phyloP scores from a whole-genome alignment of 2,329 filamentous ascomycete species.

The Lasiodiplodia theobromae region DNA sequence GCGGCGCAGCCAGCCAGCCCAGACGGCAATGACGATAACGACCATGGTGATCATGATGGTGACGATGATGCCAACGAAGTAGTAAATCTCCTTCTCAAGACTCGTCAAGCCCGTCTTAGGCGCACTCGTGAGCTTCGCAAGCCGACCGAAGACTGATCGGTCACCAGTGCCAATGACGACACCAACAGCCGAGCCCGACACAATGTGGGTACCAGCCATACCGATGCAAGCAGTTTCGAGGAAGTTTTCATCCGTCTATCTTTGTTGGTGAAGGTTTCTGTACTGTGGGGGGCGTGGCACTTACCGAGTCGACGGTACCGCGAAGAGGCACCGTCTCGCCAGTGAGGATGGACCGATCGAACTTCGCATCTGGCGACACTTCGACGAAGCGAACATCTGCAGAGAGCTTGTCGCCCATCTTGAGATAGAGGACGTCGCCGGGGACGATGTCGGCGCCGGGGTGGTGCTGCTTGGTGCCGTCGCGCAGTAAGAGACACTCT shows the following conservation, averaged over 20 bases:
- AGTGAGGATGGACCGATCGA: slow-evolving; percentile 77
- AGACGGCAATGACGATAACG: slow-evolving; percentile 69
- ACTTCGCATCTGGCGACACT: slow-evolving; percentile 71
- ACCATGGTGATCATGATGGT: slow-evolving; percentile 72
- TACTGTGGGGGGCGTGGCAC: neutral
- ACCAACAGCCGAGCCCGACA: slow-evolving; percentile 70
- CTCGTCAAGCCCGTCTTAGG: slow-evolving; percentile 73
- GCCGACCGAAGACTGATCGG: slow-evolving; percentile 74
- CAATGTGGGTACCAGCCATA: slow-evolving; percentile 80
- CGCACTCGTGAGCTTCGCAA: slow-evolving; percentile 74
- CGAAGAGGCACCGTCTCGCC: slow-evolving; percentile 71
- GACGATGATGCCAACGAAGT: slow-evolving; percentile 76
- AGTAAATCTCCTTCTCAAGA: slow-evolving; percentile 74
- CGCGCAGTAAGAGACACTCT: slow-evolving; percentile 69
- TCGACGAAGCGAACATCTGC: slow-evolving; percentile 76
- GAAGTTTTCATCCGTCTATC: slow-evolving; percentile 68
- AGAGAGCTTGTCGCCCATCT: slow-evolving; percentile 75
- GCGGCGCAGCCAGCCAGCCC: slow-evolving; percentile 73
- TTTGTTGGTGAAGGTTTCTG: neutral
- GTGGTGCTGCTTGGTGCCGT: slow-evolving; percentile 60
- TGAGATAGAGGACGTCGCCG: slow-evolving; percentile 73
- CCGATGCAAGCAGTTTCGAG: slow-evolving; percentile 79
- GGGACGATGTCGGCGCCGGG: slow-evolving; percentile 70
- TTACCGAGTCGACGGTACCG: slow-evolving; percentile 64
- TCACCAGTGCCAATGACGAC: slow-evolving; percentile 77